These are phyloP conservation scores for Hypholoma sublateritium DNA, from an alignment of 768 basidiomycete species.

Conservation along the genomic window DNA sequence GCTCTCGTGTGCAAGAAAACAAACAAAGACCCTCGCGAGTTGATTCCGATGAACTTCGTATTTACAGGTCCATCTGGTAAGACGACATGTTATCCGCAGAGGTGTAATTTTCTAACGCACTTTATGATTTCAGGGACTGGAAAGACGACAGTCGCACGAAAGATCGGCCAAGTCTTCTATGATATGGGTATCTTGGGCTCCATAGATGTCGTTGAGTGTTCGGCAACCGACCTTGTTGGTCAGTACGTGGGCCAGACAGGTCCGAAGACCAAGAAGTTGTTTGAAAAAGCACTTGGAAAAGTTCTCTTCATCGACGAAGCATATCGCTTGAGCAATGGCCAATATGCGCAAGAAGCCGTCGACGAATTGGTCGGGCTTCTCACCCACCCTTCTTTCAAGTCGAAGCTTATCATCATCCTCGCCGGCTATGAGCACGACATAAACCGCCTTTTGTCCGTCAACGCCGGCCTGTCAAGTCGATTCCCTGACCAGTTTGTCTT, in stretches of 20 bases:
- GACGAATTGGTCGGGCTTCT: slow-evolving; percentile 68
- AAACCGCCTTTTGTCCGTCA: slow-evolving; percentile 55
- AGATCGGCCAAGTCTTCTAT: slow-evolving; percentile 61
- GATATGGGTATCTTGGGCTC: slow-evolving; percentile 55
- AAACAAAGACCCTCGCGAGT: slow-evolving; percentile 42
- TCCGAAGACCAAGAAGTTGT: slow-evolving; percentile 56
- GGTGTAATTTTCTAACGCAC: not conserved
- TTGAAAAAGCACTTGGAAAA: slow-evolving; percentile 65
- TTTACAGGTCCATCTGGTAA: slow-evolving; percentile 74
- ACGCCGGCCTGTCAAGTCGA: slow-evolving; percentile 65
- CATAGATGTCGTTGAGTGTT: slow-evolving; percentile 60
- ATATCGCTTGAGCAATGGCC: slow-evolving; percentile 59
- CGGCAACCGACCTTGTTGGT: slow-evolving; percentile 68
- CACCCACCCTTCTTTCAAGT: slow-evolving; percentile 54
- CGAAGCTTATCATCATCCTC: slow-evolving; percentile 63
- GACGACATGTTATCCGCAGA: slow-evolving; percentile 1
- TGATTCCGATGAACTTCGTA: slow-evolving; percentile 66
- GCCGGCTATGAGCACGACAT: slow-evolving; percentile 73
- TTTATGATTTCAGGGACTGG: slow-evolving; percentile 46
- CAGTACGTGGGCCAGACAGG: slow-evolving; percentile 73
- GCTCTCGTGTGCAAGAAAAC: slow-evolving; percentile 45
- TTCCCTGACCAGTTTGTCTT: slow-evolving; percentile 64
- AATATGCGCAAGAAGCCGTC: slow-evolving; percentile 68
- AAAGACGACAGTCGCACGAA: slow-evolving; percentile 62
- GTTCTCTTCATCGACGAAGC: slow-evolving; percentile 76